Base-by-base conservation (phyloP, 2,329 filamentous ascomycete species). In the Ascochyta viciae-villosae region DNA sequence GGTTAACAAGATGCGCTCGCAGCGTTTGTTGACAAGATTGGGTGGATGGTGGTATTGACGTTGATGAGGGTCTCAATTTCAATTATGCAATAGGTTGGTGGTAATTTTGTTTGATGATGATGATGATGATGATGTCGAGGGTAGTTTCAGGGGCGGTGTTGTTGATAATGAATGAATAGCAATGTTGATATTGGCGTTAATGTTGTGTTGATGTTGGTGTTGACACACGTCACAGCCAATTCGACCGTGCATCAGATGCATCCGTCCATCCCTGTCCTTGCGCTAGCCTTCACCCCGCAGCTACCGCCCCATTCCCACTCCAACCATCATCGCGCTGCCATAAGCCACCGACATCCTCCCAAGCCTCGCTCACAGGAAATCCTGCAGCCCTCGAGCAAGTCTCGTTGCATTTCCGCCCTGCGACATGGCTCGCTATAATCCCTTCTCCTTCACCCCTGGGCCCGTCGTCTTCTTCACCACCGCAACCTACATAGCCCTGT, bases 381-480 rank as follows among this genome's bases (percentile, higher is more conserved):
- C 46, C 54, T 42, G 37, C 40, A 41, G 40, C 59, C 56, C 56
- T 47, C 44, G 45, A 46, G 38, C 46, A 43, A 24, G 38, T 38
- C 44, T 55, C 51, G 34, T 27, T 42, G 41, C 50, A 61, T 38
- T 56, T 39, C 48, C 41, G 31, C 49, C 45, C 61, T 58, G 53
- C 57, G 37, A 31, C 53, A 76, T 76, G 73, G 71, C 68, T 60
- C 73, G 71, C 55, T 66, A 67, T 41, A 78, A 77, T 59, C 81
- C 80, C 5, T 67, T 96, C 70, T 88, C 87, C 57, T 99, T 98
- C 77, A 87, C 86, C 58, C 90, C 91, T 26, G 82, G 86, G 62
- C 88, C 91, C 46, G 94, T 98, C 55, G 93, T 90, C 33, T 82
- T 96, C 72, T 89, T 93, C 80, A 89, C 87, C 38, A 87, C 87